Percentiles rank a stretch among this genome's conserved stretches.
Conservation (phyloP, 495 filamentous ascomycete genomes). For the Astrothelium macrocarpum region DNA sequence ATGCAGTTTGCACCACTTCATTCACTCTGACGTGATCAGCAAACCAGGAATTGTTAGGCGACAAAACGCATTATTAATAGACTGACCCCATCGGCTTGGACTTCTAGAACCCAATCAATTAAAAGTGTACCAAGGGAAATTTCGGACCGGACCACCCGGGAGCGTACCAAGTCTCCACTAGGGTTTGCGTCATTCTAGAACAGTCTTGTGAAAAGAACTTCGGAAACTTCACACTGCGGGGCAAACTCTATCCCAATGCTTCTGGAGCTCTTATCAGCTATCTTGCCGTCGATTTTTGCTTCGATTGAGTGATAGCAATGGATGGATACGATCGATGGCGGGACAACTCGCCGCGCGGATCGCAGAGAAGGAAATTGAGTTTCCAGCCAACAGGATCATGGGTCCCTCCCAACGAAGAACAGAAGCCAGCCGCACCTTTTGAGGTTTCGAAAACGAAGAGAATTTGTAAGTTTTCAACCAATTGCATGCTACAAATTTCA, state of each 20-base stretch:
- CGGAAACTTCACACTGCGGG: not conserved
- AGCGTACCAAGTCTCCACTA: not conserved
- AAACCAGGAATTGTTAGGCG: too few species aligned
- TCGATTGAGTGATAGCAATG: not conserved
- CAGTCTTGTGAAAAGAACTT: not conserved
- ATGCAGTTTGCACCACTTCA: not conserved
- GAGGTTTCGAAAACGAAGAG: constrained; percentile 45
- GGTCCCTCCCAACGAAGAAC: constrained; percentile 21
- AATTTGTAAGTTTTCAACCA: constrained; percentile 31
- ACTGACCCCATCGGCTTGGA: too few species aligned
- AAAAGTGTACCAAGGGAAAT: too few species aligned
- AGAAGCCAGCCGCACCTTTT: constrained; percentile 32
- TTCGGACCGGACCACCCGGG: too few species aligned
- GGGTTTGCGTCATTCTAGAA: not conserved
- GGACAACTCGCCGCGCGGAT: constrained; percentile 16
- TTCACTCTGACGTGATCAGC: not conserved
- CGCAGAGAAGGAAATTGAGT: constrained; percentile 31
- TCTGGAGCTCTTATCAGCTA: not conserved
- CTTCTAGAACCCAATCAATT: too few species aligned
- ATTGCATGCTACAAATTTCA: not conserved
- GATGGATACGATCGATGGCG: constrained; percentile 1
- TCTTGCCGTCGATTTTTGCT: not conserved
- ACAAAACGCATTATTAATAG: too few species aligned
- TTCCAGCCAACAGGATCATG: constrained; percentile 35
- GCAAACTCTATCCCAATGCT: not conserved